Conservation (phyloP, 345 rosid genomes). For the Melastoma malabathricum region DNA sequence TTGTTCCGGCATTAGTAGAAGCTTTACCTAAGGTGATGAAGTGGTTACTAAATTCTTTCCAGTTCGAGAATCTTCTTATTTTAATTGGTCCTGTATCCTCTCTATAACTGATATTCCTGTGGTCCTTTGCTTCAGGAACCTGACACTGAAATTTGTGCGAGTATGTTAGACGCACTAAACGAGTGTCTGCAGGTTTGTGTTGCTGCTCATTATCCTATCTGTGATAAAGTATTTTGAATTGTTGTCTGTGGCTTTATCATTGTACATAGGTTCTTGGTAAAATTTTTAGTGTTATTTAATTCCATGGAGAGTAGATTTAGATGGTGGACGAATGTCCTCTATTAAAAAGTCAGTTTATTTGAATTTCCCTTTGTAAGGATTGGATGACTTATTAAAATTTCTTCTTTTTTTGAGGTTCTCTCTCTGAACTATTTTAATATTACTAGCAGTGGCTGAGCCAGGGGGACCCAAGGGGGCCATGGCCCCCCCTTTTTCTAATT, state of each 20-base stretch:
- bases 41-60: slow-evolving; percentile 1
- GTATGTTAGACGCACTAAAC: slow-evolving; percentile 89
- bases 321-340: no score
- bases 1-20: slow-evolving; percentile 86
- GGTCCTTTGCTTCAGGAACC: slow-evolving; percentile 69
- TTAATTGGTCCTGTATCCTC: neutral
- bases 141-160: slow-evolving; percentile 92
- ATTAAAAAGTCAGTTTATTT: no score
- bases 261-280: neutral
- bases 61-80: neutral
- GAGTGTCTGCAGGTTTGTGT: slow-evolving; percentile 89
- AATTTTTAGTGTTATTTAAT: no score
- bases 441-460: no score
- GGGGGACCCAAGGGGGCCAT: no score
- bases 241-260: neutral
- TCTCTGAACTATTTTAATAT: no score
- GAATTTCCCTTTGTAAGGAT: no score
- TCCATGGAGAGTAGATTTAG: no score
- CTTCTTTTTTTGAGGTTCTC: no score
- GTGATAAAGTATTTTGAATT: no score
- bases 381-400: no score
- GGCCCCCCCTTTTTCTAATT: no score
- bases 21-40: slow-evolving; percentile 76
- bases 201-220: neutral
- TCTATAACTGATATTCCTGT: neutral